phyloP scores from a whole-genome alignment of 352 stramenopile genomes.

The Pythium sp. region DNA sequence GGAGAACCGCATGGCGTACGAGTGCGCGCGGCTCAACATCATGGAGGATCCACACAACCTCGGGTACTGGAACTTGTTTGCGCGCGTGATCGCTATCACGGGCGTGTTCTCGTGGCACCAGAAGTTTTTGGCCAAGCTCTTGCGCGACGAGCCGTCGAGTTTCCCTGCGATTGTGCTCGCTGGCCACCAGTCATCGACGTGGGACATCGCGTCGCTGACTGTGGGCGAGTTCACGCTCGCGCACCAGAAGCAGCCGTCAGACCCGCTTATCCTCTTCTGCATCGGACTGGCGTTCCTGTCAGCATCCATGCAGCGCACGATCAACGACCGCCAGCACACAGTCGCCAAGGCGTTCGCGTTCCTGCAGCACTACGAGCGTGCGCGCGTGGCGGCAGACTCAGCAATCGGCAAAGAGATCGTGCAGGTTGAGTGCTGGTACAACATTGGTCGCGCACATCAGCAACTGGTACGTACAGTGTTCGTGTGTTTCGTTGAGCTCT shows the following conservation, averaged over 20 bases:
- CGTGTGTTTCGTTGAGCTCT: background rate
- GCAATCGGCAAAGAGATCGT: slow-evolving; percentile 62
- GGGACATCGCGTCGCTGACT: slow-evolving; percentile 82
- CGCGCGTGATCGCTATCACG: slow-evolving; percentile 77
- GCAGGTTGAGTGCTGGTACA: slow-evolving; percentile 83
- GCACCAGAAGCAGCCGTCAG: slow-evolving; percentile 70
- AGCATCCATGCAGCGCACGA: slow-evolving; percentile 82
- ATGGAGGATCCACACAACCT: slow-evolving; percentile 80
- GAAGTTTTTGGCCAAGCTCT: slow-evolving; percentile 81
- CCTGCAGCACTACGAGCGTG: slow-evolving; percentile 76
- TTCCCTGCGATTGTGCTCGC: slow-evolving; percentile 80
- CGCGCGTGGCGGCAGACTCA: slow-evolving; percentile 40
- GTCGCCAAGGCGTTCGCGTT: slow-evolving; percentile 87
- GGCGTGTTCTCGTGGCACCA: slow-evolving; percentile 87
- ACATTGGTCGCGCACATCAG: slow-evolving; percentile 82
- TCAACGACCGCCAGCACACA: slow-evolving; percentile 82
- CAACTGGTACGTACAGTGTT: slow-evolving; percentile 57
- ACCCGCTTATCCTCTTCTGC: slow-evolving; percentile 81
- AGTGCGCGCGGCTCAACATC: slow-evolving; percentile 84
- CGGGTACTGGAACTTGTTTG: slow-evolving; percentile 86
- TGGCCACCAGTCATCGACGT: slow-evolving; percentile 78
- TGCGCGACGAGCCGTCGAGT: slow-evolving; percentile 72
- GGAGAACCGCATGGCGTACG: slow-evolving; percentile 86
- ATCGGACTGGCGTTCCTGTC: slow-evolving; percentile 83
- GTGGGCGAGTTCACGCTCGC: slow-evolving; percentile 83